phyloP scores from a whole-genome alignment of 1,139 yeast species.

The Ogataea hybrid region DNA sequence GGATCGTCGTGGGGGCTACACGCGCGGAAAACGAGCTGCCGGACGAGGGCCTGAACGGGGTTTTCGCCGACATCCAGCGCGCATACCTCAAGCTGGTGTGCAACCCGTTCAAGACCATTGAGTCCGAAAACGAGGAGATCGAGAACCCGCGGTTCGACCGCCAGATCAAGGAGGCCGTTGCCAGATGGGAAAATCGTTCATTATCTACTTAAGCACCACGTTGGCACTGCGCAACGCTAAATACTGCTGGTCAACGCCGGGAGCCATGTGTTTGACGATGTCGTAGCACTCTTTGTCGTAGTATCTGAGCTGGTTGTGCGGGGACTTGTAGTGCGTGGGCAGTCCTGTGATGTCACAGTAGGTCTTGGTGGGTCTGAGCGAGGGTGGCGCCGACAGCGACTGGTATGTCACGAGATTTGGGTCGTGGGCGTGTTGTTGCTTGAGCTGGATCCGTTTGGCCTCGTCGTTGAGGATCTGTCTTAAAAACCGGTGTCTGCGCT shows the following conservation, averaged over 20 bases:
- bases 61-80: constrained; percentile 46
- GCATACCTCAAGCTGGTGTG: constrained; percentile 50
- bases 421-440: constrained; percentile 30
- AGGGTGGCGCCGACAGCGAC: constrained; percentile 83
- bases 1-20: constrained; percentile 53
- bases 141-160: constrained; percentile 41
- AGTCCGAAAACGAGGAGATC: constrained; percentile 27
- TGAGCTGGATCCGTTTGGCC: constrained; percentile 51
- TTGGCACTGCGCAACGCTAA: constrained; percentile 86
- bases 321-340: constrained; percentile 72
- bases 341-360: constrained; percentile 96
- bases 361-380: constrained; percentile 72
- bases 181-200: constrained; percentile 32
- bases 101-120: constrained; percentile 51
- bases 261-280: constrained; percentile 73
- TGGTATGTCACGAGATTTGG: constrained; percentile 55
- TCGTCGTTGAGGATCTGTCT: constrained; percentile 81
- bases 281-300: constrained; percentile 84
- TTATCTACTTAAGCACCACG: constrained; percentile 59
- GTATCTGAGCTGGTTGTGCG: constrained; percentile 73
- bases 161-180: constrained; percentile 37
- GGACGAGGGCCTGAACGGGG: constrained; percentile 21
- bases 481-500: constrained; percentile 70
- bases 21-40: constrained; percentile 24
- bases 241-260: constrained; percentile 93